Base-by-base conservation (phyloP, 495 filamentous ascomycete species). In the Friedmanniomyces endolithicus region DNA sequence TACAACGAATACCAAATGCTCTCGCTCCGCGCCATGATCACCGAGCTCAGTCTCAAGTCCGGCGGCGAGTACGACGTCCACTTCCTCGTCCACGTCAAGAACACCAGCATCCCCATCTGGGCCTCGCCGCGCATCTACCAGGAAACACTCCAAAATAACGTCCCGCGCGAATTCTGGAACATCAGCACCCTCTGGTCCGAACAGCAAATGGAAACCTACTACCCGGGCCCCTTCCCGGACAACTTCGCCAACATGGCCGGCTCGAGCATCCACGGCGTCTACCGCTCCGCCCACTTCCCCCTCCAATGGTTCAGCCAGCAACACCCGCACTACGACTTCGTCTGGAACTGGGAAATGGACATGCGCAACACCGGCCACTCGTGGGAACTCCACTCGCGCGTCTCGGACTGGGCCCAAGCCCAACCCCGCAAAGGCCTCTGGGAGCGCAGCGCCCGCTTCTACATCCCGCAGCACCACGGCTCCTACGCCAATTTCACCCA, bases 321-420 rank as follows among this genome's bases (percentile, higher is more conserved):
- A 44, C 74, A 77, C 52, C 75, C 73, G 48, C 76, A 80, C 52
- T 81, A 79, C 58, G 78, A 81, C 60, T 78, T 76, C 65, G 70
- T 74, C 62, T 81, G 78, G 78, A 78, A 81, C 58, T 72, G 77
- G 70, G 78, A 81, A 67, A 77, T 81, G 71, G 78, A 81, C 67
- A 61, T 79, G 57, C 71, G 78, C 46, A 77, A 78, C 64, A 71
- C 68, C 25, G 78, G 78, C 46, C 74, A 80, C 64, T 74, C 77
- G 47, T 78, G 75, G 57, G 72, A 77, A 56, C 75, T 76, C 63
- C 70, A 78, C 52, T 69, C 69, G 61, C 61, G 64, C 17, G 51
- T 78, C 22, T 52, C 70, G 44, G 65, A 70, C 17, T 76, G 73
- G 66, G 78, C 77, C 23, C 72, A 71, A 49, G 65, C 70, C 47